Base-by-base conservation (phyloP, 2,329 filamentous ascomycete species). In the Penicillium rolfsii region DNA sequence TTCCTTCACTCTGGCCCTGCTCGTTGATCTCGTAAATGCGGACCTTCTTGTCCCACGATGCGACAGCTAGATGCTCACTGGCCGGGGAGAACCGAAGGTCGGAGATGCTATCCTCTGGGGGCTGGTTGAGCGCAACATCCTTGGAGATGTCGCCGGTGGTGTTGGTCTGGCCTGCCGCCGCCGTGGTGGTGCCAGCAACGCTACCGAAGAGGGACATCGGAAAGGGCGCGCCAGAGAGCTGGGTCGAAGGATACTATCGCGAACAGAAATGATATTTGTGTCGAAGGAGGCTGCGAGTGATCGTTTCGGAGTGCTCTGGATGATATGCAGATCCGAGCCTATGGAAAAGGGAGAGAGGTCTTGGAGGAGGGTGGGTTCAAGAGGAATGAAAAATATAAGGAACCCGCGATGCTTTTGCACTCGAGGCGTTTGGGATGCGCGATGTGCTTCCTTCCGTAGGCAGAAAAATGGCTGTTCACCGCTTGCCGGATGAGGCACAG, bases 41-140 rank as follows among this genome's bases (percentile, higher is more conserved):
- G 65, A 98, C 92, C 77, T 97, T 96, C 82, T 96, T 96, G 80
- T 99, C 95, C 95, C 95, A 99, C 70, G 92, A 97, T 52, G 92
- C 83, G 38, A 97, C 91, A 26, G 94, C 93, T 19, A 99, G 84
- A 74, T 96, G 90, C 71, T 98, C 92, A 67, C 80, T 85, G 56
- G 83, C 83, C 1, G 89, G 87, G 14, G 90, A 93, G 81, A 97
- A 99, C 52, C 87, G 82, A 62, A 99, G 84, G 74, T 93, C 91
- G 38, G 93, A 93, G 72, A 98, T 90, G 77, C 90, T 91, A 79
- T 99, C 95, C 68, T 91, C 89, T 24, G 95, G 95, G 14, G 91
- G 90, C 66, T 89, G 85, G 62, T 81, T 85, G 58, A 99, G 82
- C 57, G 89, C 84, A 57, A 98, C 87, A 77, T 99, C 95, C 73